Conservation (phyloP, 306 rosid genomes). For the Ochetophila trinervis region DNA sequence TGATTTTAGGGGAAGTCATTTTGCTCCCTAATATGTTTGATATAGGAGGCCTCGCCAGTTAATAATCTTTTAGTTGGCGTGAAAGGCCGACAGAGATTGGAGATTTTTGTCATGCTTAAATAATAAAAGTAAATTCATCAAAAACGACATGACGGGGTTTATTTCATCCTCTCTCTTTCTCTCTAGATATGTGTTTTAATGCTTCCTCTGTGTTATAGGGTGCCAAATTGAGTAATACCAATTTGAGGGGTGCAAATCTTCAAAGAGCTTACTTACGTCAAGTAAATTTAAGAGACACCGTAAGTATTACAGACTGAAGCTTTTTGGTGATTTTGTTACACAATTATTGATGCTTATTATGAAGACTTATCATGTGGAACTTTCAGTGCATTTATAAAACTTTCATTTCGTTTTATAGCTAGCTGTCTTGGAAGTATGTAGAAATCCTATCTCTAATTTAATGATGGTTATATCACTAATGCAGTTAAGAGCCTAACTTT, state of each 20-base stretch:
- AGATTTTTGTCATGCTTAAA: neutral
- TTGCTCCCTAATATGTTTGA: too few species aligned
- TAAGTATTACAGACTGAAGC: constrained; percentile 34
- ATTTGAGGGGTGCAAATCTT: constrained; percentile 81
- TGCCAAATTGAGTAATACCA: constrained; percentile 74
- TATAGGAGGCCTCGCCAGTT: too few species aligned
- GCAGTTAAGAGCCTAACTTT: neutral
- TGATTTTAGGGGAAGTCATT: too few species aligned
- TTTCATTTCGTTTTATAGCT: neutral
- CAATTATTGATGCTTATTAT: neutral
- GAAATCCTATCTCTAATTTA: too few species aligned
- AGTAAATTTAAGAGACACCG: constrained; percentile 74
- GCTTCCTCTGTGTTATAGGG: constrained; percentile 45
- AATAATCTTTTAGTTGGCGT: neutral
- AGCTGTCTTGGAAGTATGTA: too few species aligned
- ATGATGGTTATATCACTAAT: too few species aligned
- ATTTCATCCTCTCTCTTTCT: neutral
- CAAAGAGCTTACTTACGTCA: constrained; percentile 87
- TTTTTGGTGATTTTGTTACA: constrained; percentile 1
- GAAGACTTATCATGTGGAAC: constrained; percentile 5
- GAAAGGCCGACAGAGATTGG: neutral
- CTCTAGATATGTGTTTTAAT: constrained; percentile 1
- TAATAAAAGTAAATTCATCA: neutral
- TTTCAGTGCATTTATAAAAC: neutral
- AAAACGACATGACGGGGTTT: neutral